Evolutionary conservation across 1,139 yeast genomes (phyloP).

Genomic region (Saccharomyces hybrid): DNA sequence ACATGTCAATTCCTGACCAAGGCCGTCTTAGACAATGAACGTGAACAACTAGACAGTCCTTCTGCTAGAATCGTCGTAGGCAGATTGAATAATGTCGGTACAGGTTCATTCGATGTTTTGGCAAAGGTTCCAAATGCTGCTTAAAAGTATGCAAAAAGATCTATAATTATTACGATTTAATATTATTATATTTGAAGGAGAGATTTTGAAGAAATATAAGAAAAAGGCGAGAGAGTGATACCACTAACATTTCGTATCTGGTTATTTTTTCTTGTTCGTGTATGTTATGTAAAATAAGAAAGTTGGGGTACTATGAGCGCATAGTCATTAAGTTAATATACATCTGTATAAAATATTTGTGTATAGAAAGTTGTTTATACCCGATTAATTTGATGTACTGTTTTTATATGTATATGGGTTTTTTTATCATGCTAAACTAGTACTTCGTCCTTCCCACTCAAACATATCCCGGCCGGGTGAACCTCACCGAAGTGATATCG

Average conservation of each 20-base stretch:
- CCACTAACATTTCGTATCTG: background rate
- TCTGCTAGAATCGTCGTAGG: slow-evolving; percentile 95
- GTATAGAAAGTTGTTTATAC: background rate
- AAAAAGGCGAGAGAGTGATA: background rate
- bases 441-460: background rate
- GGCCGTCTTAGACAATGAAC: slow-evolving; percentile 88
- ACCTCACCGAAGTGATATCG: too few relatives aligned
- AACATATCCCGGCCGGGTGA: too few relatives aligned
- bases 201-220: background rate
- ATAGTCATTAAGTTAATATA: background rate
- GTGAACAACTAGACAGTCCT: slow-evolving; percentile 84
- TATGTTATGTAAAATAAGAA: background rate
- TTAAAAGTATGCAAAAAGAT: background rate
- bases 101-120: slow-evolving; percentile 89
- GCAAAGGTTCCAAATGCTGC: slow-evolving; percentile 47
- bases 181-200: background rate
- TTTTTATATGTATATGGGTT: background rate
- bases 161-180: background rate
- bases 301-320: background rate
- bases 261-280: background rate
- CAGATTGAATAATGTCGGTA: slow-evolving; percentile 84
- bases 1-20: slow-evolving; percentile 95
- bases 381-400: background rate
- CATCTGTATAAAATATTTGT: background rate
- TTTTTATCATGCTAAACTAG: background rate